Evolutionary conservation across 257 asterid genomes (phyloP), one percentile per base, ranked within the genome.

Genomic region (Coffea eugenioides): DNA sequence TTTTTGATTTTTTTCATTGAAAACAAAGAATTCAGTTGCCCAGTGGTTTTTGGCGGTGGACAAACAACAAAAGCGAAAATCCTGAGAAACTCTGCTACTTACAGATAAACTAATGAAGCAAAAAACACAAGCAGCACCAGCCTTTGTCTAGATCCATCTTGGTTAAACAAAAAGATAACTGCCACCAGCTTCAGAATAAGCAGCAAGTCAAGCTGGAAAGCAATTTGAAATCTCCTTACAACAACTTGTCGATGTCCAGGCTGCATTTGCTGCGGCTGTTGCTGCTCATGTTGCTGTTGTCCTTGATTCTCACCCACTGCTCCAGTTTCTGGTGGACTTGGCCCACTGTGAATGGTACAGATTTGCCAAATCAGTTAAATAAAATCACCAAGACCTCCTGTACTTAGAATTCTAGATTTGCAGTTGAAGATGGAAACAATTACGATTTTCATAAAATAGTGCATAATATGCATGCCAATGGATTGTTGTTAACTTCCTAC

Each of bases 181-280:
- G 98, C 98, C 23, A 90, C 95, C 86, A 95, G 86, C 91, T 95
- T 95, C 73, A 95, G 84, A 80, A 95, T 93, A 81, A 95, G 98
- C 75, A 90, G 76, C 81, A 92, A 74, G 83, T 95, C 98, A 46
- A 93, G 91, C 85, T 92, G 98, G 86, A 93, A 86, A 62, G 95
- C 97, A 84, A 95, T 88, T 87, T 91, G 98, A 81, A 95, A 93
- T 86, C 98, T 90, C 78, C 98, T 88, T 74, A 86, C 95, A 67
- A 88, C 90, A 77, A 91, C 91, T 88, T 84, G 93, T 87, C 96
- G 97, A 25, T 89, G 95, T 67, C 86, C 98, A 80, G 87, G 90
- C 69, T 90, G 93, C 73, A 85, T 93, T 84, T 80, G 91, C 68
- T 83, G 84, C 57, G 74, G 90, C 64, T 75, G 82, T 82, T 84